Percentiles rank a stretch among this genome's conserved stretches.
Conservation (phyloP, 164 flowering plant species). For the Platanus orientalis region DNA sequence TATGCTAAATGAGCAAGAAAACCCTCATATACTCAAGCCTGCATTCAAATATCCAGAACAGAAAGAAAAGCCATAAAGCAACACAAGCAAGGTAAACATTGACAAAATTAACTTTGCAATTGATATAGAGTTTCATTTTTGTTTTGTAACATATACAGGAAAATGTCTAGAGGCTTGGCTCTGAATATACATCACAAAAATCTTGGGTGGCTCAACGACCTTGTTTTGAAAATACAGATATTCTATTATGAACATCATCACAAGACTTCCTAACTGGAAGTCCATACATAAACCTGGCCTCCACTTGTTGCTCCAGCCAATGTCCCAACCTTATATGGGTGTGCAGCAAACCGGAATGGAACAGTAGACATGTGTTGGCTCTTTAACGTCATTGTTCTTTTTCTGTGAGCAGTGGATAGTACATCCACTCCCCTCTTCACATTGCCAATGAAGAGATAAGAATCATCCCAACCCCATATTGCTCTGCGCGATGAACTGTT, state of each 20-base stretch:
- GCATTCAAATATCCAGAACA: too few species aligned
- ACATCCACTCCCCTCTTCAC: slow-evolving; percentile 76
- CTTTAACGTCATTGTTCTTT: slow-evolving; percentile 29
- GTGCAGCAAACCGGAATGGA: slow-evolving; percentile 74
- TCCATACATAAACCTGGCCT: slow-evolving; percentile 84
- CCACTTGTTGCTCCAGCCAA: slow-evolving; percentile 77
- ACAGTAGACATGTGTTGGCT: slow-evolving; percentile 68
- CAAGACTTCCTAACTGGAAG: slow-evolving; percentile 3
- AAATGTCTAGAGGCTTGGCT: too few species aligned
- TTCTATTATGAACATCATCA: background rate
- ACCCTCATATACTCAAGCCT: too few species aligned
- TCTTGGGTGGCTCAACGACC: too few species aligned
- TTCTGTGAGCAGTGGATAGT: slow-evolving; percentile 38
- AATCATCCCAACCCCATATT: slow-evolving; percentile 97
- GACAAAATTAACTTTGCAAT: too few species aligned
- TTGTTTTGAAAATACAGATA: background rate
- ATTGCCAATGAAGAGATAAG: slow-evolving; percentile 64
- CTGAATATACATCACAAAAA: too few species aligned
- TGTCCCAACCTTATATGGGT: slow-evolving; percentile 59
- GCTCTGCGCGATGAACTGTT: slow-evolving; percentile 40
- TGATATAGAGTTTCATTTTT: too few species aligned
- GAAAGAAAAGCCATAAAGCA: too few species aligned
- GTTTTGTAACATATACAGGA: too few species aligned
- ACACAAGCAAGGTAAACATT: too few species aligned
- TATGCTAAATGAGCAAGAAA: too few species aligned